Conservation (phyloP, 176 grass and related monocot species). For the Oryza punctata region DNA sequence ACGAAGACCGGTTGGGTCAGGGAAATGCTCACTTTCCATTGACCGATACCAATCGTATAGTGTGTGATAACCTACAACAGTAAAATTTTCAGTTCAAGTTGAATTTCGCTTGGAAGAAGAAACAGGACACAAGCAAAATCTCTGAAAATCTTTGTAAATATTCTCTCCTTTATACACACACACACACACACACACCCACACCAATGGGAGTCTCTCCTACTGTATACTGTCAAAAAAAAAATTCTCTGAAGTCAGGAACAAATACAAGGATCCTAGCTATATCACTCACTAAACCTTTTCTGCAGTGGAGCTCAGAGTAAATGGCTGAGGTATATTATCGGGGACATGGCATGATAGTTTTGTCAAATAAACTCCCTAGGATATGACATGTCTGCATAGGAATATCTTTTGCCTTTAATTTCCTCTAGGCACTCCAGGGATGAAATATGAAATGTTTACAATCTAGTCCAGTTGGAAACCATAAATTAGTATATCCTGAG, state of each 20-base stretch:
- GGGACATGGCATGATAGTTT: neutral
- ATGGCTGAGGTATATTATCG: neutral
- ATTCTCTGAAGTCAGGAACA: neutral
- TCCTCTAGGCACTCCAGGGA: neutral
- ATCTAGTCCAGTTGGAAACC: slow-evolving; percentile 1
- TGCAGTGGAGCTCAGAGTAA: neutral
- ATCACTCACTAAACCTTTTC: neutral
- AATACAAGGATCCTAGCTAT: neutral
- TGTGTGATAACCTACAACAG: slow-evolving; percentile 58
- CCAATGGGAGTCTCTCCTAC: too few relatives aligned
- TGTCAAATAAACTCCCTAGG: neutral
- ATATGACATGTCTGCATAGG: neutral
- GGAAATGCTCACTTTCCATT: slow-evolving; percentile 98
- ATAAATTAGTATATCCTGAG: slow-evolving; percentile 6
- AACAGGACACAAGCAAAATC: neutral
- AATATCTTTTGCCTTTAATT: slow-evolving; percentile 12
- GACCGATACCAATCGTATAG: slow-evolving; percentile 70
- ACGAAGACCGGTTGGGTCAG: slow-evolving; percentile 85
- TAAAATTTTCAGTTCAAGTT: neutral
- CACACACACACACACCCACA: too few relatives aligned
- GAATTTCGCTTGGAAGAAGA: neutral
- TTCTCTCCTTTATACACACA: too few relatives aligned
- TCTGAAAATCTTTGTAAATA: too few relatives aligned
- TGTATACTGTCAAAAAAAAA: too few relatives aligned
- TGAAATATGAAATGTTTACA: neutral